Evolutionary conservation across 257 asterid genomes (phyloP), one percentile per base, ranked within the genome.

Genomic region (Avicennia marina): DNA sequence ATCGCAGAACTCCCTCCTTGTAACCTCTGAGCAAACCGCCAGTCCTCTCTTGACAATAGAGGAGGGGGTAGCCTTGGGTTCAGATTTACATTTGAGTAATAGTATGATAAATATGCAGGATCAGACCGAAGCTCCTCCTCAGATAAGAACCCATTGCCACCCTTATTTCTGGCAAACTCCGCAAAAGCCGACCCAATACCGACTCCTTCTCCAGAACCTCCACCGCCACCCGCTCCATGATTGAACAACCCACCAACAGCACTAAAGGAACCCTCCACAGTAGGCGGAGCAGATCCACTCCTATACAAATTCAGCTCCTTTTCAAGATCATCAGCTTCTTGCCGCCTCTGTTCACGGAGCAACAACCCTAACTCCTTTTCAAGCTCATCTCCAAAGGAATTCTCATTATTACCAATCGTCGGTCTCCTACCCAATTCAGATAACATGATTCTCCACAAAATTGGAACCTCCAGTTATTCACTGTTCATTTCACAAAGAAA

Each of bases 211-310:
- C 64, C 59, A 46, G 26, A 64, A 31, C 4, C 51, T 26, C 41
- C 64, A 6, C 71, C 77, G 11, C 27, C 75, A 7, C 64, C 77
- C 31, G 15, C 60, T 24, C 74, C 81, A 25, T 80, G 76, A 32
- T 67, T 77, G 33, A 78, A 74, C 67, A 85, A 58, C 38, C 91
- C 89, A 36, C 89, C 91, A 39, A 80, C 83, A 21, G 95, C 95
- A 64, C 49, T 85, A 62, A 82, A 53, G 7, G 95, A 85, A 59
- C 95, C 91, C 62, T 85, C 95, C 24, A 85, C 86, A 58, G 91
- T 85, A 22, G 95, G 95, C 20, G 95, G 95, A 62, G 95, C 95
- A 7, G 95, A 85, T 25, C 95, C 95, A 63, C 91, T 85, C 68
- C 95, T 78, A 60, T 69, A 85, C 75, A 85, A 69, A 72, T 85